Evolutionary conservation across 768 basidiomycete species (phyloP).

Genomic region (Cubamyces sp.): DNA sequence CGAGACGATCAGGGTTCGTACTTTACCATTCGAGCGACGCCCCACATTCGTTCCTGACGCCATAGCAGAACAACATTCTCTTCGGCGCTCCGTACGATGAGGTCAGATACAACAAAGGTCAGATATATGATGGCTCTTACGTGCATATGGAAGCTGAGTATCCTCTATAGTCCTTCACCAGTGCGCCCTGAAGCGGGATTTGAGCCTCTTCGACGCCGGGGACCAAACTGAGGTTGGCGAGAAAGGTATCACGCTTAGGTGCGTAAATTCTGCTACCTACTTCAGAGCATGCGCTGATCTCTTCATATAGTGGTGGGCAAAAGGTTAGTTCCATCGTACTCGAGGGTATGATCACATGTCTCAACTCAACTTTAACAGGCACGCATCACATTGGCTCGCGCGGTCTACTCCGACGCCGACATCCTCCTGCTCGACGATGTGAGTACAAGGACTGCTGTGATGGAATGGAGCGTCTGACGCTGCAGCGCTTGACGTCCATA

Average conservation of each 20-base stretch:
- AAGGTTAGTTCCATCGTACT: constrained; percentile 34
- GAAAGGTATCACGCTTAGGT: constrained; percentile 53
- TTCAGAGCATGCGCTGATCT: not conserved
- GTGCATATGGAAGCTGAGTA: not conserved
- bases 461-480: constrained; percentile 44
- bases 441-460: constrained; percentile 25
- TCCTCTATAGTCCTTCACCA: constrained; percentile 38
- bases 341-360: not conserved
- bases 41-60: not conserved
- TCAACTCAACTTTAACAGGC: constrained; percentile 27
- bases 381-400: constrained; percentile 45
- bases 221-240: constrained; percentile 63
- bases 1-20: constrained; percentile 42
- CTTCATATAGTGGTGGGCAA: constrained; percentile 44
- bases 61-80: constrained; percentile 30
- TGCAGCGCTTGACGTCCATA: constrained; percentile 54
- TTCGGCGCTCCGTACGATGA: constrained; percentile 35
- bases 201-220: constrained; percentile 51
- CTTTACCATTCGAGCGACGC: not conserved
- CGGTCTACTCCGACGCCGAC: constrained; percentile 42
- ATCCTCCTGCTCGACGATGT: constrained; percentile 47
- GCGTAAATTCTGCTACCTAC: not conserved
- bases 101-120: constrained; percentile 32
- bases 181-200: constrained; percentile 48
- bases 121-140: not conserved